phyloP scores from a whole-genome alignment of 257 asterid species.

The Nicotiana tabacum region DNA sequence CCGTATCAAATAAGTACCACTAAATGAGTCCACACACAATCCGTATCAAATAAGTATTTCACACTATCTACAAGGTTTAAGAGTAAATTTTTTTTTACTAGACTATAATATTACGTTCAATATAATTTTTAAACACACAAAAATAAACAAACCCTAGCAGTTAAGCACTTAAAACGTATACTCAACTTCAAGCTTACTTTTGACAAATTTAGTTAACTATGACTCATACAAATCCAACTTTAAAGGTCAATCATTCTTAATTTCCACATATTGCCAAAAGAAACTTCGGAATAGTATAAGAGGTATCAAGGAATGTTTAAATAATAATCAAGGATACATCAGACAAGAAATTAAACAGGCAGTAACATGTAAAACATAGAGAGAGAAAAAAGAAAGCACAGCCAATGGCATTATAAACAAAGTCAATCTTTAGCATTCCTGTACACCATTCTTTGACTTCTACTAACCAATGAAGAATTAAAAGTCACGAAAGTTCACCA shows the following conservation, averaged over 20 bases:
- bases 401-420: not conserved
- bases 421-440: not conserved
- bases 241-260: not conserved
- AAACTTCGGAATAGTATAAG: not conserved
- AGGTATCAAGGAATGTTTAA: not conserved
- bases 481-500: not conserved
- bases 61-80: not conserved
- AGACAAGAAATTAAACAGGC: not conserved
- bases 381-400: not conserved
- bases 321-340: not conserved
- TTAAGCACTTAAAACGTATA: not conserved
- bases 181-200: not conserved
- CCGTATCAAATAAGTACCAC: not conserved
- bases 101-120: not conserved
- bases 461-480: not conserved
- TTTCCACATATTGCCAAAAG: not conserved
- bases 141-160: not conserved
- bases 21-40: not conserved
- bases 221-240: conserved; percentile 9
- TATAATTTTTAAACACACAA: not conserved
- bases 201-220: not conserved
- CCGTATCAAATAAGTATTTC: not conserved
- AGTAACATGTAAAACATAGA: not conserved
- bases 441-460: not conserved
- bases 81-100: not conserved